phyloP scores from a whole-genome alignment of 2,329 filamentous ascomycete species.

The Fusarium nodosum region DNA sequence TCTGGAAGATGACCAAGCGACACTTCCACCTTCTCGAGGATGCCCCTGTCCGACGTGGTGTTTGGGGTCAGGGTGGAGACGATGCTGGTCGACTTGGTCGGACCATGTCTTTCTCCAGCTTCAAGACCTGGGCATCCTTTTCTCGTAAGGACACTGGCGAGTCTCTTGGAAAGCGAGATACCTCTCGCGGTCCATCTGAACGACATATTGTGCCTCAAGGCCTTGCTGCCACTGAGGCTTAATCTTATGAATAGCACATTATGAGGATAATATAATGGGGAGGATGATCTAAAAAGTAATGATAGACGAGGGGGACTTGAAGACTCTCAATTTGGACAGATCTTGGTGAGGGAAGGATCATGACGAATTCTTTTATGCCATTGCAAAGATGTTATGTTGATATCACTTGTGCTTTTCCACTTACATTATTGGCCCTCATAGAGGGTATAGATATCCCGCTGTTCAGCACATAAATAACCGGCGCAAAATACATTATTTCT shows the following conservation, averaged over 20 bases:
- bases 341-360: constrained; percentile 7
- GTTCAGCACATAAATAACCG: constrained; percentile 8
- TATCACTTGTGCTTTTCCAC: constrained; percentile 32
- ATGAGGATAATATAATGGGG: constrained; percentile 5
- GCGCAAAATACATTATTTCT: constrained; percentile 23
- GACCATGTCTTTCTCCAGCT: constrained; percentile 66
- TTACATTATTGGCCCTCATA: constrained; percentile 34
- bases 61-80: constrained; percentile 67
- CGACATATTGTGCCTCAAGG: constrained; percentile 49
- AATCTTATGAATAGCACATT: constrained; percentile 22
- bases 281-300: constrained; percentile 8
- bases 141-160: constrained; percentile 59
- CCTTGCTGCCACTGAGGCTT: constrained; percentile 47
- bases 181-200: constrained; percentile 40
- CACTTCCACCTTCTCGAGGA: constrained; percentile 66
- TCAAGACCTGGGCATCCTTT: constrained; percentile 62
- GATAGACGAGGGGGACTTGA: constrained; percentile 5
- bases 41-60: constrained; percentile 62
- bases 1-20: constrained; percentile 79
- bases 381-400: constrained; percentile 23
- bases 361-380: constrained; percentile 15
- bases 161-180: constrained; percentile 50
- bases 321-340: constrained; percentile 6
- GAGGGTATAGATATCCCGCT: constrained; percentile 45
- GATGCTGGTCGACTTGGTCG: constrained; percentile 62